Base-by-base conservation (phyloP, 192 early-diverging fungal species). In the Fimicolochytrium jonesii region DNA sequence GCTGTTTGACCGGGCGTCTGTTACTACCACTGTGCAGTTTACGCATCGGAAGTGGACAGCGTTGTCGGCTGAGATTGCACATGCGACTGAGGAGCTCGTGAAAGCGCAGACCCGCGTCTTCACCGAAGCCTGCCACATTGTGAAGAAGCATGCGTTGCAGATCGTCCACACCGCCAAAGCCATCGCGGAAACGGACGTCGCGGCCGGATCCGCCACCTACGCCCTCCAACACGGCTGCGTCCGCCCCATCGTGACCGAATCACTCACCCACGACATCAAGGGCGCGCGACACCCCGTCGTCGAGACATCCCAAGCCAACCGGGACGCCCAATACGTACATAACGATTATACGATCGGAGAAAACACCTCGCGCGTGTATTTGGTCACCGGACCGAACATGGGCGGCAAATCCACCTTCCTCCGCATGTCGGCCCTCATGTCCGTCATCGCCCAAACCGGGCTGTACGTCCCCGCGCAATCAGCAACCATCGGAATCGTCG, bases 231-330 rank as follows among this genome's bases (percentile, higher is more conserved):
- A 74, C 22, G 72, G 76, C 6, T 90, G 87, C 61, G 67, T 77
- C 9, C 74, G 79, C 35, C 89, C 90, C 0, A 67, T 68, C 4
- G 79, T 86, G 29, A 69, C 77, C 4, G 75, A 78, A 13, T 28
- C 7, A 6, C 9, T 54, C 26, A 35, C 56, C 7, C 30, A 34
- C 3, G 77, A 77, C 11, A 64, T 91, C 7, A 67, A 79, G 37
- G 80, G 79, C 36, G 88, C 80, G 0, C 72, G 90, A 18, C 90
- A 92, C 66, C 86, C 88, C 0, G 84, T 89, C 48, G 86, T 92
- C 6, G 87, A 90, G 57, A 69, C 71, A 9, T 56, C 79, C 22
- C 67, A 81, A 31, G 1, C 56, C 22, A 15, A 67, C 11, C 55
- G 73, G 15, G 64, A 67, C 4, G 30, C 67, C 6, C 13, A 60